Evolutionary conservation across 176 grass and related monocot genomes (phyloP).

Genomic region (Themeda triandra): DNA sequence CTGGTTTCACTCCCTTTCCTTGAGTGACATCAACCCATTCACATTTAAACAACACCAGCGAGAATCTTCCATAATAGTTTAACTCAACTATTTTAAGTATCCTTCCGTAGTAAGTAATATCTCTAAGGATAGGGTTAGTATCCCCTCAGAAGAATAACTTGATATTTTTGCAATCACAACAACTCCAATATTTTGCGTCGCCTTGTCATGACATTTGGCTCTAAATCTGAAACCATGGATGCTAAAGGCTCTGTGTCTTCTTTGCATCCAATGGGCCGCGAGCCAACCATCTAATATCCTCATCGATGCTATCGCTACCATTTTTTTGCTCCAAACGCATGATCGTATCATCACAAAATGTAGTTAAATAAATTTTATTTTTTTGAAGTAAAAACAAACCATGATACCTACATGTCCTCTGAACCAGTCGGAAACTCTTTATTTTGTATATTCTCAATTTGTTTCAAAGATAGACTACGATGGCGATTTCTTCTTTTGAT

Average conservation of each 20-base stretch:
- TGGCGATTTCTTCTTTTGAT: not conserved
- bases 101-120: conserved; percentile 16
- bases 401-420: not conserved
- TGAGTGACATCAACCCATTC: conserved; percentile 17
- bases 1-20: not conserved
- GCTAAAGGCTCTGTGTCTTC: not conserved
- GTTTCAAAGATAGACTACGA: not conserved
- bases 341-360: not conserved
- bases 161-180: too few relatives aligned
- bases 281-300: not conserved
- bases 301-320: not conserved
- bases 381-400: not conserved
- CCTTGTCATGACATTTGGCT: too few relatives aligned
- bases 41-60: conserved; percentile 25
- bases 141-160: too few relatives aligned
- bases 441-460: not conserved
- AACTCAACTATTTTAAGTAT: conserved; percentile 16
- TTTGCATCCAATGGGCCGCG: not conserved
- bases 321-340: not conserved
- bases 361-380: not conserved
- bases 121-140: too few relatives aligned
- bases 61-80: not conserved
- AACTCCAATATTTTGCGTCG: too few relatives aligned
- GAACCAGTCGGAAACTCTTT: not conserved
- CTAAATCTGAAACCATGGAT: not conserved